Percentiles rank a stretch among this genome's conserved stretches.
These are phyloP conservation scores for Chaetomium tenue DNA, from an alignment of 495 filamentous ascomycete species.

Conservation along the genomic window DNA sequence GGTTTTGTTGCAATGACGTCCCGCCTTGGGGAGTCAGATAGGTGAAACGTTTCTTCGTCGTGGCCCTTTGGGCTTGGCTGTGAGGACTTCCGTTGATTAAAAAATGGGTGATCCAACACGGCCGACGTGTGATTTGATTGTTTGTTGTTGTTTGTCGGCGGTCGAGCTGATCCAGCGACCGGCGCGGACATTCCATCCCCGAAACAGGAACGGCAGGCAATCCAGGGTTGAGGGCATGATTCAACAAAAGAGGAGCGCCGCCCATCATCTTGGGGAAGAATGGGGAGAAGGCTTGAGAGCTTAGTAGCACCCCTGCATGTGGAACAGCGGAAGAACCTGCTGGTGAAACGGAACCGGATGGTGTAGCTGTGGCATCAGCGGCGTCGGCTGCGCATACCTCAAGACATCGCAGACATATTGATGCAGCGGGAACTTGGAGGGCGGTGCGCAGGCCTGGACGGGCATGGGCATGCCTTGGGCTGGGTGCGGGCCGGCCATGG, in stretches of 20 bases:
- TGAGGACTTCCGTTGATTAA: not conserved
- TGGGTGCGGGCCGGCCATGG: constrained; percentile 2
- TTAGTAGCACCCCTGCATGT: constrained; percentile 53
- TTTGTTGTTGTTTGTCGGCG: not conserved
- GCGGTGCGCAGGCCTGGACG: constrained; percentile 29
- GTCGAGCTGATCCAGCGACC: not conserved
- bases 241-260: not conserved
- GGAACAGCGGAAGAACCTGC: constrained; percentile 46
- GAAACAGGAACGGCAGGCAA: not conserved
- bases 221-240: not conserved
- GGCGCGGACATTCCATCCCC: not conserved
- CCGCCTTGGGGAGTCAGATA: not conserved
- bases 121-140: not conserved
- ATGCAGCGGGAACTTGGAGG: constrained; percentile 42
- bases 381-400: constrained; percentile 33
- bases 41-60: constrained; percentile 15
- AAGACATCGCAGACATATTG: constrained; percentile 47
- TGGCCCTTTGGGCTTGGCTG: not conserved
- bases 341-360: constrained; percentile 49
- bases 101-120: constrained; percentile 7
- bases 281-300: constrained; percentile 37
- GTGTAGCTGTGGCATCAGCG: constrained; percentile 40
- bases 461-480: constrained; percentile 30
- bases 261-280: not conserved
- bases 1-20: not conserved